These are phyloP conservation scores for Plasmopara muralis DNA, from an alignment of 352 stramenopile species.

Conservation along the genomic window DNA sequence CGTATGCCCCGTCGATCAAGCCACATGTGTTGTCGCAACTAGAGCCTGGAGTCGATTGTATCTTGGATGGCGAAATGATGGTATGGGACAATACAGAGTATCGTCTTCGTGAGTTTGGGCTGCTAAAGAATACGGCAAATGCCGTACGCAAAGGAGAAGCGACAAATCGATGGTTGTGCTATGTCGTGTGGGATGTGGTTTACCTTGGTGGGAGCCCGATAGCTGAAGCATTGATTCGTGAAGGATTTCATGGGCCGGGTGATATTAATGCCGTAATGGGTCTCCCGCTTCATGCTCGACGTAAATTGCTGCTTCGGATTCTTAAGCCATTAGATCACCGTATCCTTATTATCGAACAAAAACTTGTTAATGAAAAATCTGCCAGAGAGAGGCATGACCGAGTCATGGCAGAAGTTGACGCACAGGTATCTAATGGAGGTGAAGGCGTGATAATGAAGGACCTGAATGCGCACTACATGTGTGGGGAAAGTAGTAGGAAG, in stretches of 20 bases:
- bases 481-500: constrained; percentile 68
- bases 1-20: constrained; percentile 54
- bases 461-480: constrained; percentile 85
- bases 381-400: constrained; percentile 67
- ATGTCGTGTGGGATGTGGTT: constrained; percentile 81
- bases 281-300: constrained; percentile 52
- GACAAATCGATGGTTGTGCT: constrained; percentile 73
- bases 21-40: constrained; percentile 63
- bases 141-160: constrained; percentile 41
- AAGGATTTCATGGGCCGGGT: constrained; percentile 57
- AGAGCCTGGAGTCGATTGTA: constrained; percentile 49
- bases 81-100: constrained; percentile 83
- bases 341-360: constrained; percentile 76
- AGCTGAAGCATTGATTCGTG: constrained; percentile 42
- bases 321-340: constrained; percentile 67
- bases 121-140: constrained; percentile 77
- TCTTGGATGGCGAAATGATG: constrained; percentile 86
- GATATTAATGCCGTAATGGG: constrained; percentile 67
- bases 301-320: constrained; percentile 54
- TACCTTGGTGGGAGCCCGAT: constrained; percentile 47
- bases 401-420: constrained; percentile 79
- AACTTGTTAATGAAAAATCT: constrained; percentile 64
- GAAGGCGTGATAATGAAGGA: constrained; percentile 85
- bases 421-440: constrained; percentile 60
- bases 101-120: constrained; percentile 63